Conservation (phyloP, 768 basidiomycete genomes). For the Hygrophorus pudorinus region DNA sequence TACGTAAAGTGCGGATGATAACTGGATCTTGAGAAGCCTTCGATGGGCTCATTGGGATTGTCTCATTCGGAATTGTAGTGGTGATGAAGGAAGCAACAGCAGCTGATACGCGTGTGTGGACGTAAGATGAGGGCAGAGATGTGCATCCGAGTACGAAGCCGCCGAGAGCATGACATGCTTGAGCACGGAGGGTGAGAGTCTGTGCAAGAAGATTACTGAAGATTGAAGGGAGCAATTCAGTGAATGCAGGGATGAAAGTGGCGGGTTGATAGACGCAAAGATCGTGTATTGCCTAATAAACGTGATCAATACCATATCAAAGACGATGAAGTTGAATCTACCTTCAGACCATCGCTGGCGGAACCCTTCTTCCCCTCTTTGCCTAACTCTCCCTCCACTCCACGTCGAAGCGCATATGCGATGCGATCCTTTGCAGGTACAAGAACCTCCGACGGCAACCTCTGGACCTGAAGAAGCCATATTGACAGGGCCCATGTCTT, state of each 20-base stretch:
- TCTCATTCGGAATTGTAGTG: constrained; percentile 21
- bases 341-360: constrained; percentile 69
- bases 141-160: constrained; percentile 52
- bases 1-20: constrained; percentile 58
- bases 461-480: constrained; percentile 62
- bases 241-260: constrained; percentile 63
- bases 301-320: constrained; percentile 4
- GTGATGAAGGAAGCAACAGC: constrained; percentile 40
- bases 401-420: constrained; percentile 60
- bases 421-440: constrained; percentile 57
- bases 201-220: constrained; percentile 54
- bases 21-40: constrained; percentile 28
- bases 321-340: constrained; percentile 18
- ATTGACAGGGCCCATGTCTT: constrained; percentile 77
- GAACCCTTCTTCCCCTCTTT: constrained; percentile 88
- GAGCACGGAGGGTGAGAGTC: constrained; percentile 52
- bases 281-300: constrained; percentile 60
- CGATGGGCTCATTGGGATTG: constrained; percentile 17
- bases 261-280: constrained; percentile 51
- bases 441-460: constrained; percentile 54
- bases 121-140: constrained; percentile 32
- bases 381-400: constrained; percentile 75
- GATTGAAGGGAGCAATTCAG: constrained; percentile 44
- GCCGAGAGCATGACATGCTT: constrained; percentile 69
- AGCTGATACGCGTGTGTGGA: constrained; percentile 46